These are phyloP conservation scores for Quaeritorhiza haematococci DNA, from an alignment of 371 early-diverging fungal species.

Conservation along the genomic window DNA sequence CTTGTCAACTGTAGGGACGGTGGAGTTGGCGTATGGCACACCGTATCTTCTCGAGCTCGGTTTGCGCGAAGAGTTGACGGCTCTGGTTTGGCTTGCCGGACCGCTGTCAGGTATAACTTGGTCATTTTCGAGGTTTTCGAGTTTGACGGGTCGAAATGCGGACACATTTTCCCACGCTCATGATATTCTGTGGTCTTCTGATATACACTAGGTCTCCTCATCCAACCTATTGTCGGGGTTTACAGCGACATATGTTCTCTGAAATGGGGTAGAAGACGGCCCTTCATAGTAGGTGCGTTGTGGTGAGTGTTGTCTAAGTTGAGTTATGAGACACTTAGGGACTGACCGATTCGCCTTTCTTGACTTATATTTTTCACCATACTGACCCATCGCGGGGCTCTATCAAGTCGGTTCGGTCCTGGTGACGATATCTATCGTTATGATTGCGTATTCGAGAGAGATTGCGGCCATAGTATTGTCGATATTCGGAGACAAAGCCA, in stretches of 20 bases:
- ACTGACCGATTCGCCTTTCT: constrained; percentile 31
- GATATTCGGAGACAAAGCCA: background rate
- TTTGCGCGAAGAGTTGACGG: constrained; percentile 73
- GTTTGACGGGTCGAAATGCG: too few relatives aligned
- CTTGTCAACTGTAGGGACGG: constrained; percentile 39
- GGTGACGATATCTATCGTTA: constrained; percentile 56
- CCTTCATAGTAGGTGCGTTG: constrained; percentile 33
- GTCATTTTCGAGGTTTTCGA: background rate
- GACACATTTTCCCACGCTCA: too few relatives aligned
- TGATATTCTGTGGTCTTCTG: background rate
- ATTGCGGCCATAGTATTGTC: constrained; percentile 40
- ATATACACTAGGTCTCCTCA: constrained; percentile 19
- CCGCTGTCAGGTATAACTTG: constrained; percentile 68
- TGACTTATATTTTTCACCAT: constrained; percentile 59
- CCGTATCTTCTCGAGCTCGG: constrained; percentile 86
- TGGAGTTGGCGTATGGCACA: constrained; percentile 64
- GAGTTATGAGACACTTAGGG: too few relatives aligned
- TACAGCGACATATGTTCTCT: constrained; percentile 28
- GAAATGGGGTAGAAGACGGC: constrained; percentile 30
- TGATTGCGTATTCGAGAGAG: constrained; percentile 80
- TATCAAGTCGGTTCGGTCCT: constrained; percentile 62
- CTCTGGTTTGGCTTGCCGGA: constrained; percentile 94
- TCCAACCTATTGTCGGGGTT: constrained; percentile 40
- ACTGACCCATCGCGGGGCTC: too few relatives aligned
- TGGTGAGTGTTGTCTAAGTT: background rate